Evolutionary conservation across 2,329 filamentous ascomycete species (phyloP), one percentile per base, ranked within the genome.

Genomic region (Aspergillus piperis): DNA sequence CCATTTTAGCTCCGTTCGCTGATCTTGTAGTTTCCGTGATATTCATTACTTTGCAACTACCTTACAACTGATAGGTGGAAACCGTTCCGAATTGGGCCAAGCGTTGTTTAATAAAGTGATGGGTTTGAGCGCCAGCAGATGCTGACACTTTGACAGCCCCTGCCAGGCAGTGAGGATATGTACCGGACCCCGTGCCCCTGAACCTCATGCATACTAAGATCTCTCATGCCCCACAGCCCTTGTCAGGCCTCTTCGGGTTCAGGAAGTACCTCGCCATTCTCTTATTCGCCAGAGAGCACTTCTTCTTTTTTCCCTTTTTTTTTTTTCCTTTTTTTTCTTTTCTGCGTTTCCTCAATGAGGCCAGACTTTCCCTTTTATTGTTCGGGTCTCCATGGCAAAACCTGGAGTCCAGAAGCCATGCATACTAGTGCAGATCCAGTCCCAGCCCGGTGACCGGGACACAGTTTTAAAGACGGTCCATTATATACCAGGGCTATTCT

Each of bases 131-230:
- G 50, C 62, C 63, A 51, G 47, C 47, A 44, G 44, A 59, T 47
- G 58, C 54, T 25, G 57, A 44, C 48, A 59, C 39, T 56, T 57
- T 25, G 57, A 44, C 48, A 54, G 52, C 27, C 36, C 52, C 55
- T 57, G 52, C 15, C 57, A 41, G 39, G 17, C 53, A 36, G 41
- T 47, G 41, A 55, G 25, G 21, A 55, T 55, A 32, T 55, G 53
- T 32, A 55, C 53, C 17, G 41, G 23, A 32, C 53, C 42, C 47
- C 39, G 57, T 57, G 63, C 61, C 66, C 66, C 61, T 68, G 65
- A 62, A 39, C 65, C 54, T 61, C 58, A 49, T 69, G 64, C 66
- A 68, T 68, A 58, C 44, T 59, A 61, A 63, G 59, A 65, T 53
- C 53, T 53, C 39, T 27, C 51, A 53, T 57, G 49, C 42, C 61